Conservation (phyloP, 2,329 filamentous ascomycete species). For the Verticillium albo-atrum region DNA sequence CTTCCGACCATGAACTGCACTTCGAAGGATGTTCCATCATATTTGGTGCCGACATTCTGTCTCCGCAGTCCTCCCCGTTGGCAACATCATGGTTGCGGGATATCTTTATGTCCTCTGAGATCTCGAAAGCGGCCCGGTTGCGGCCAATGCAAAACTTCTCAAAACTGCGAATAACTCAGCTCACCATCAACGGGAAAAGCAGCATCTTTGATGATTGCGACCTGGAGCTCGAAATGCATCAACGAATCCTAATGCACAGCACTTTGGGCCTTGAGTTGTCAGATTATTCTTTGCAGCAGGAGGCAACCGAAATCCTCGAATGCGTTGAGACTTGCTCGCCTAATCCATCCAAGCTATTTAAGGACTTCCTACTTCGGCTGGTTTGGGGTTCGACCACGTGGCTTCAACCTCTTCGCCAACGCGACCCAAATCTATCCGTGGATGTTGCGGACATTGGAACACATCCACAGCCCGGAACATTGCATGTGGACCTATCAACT, state of each 20-base stretch:
- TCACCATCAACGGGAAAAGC: constrained; percentile 21
- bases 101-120: constrained; percentile 12
- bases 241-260: constrained; percentile 1
- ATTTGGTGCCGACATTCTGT: constrained; percentile 18
- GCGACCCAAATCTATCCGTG: background rate
- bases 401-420: constrained; percentile 4
- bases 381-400: constrained; percentile 4
- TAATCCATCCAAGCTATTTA: constrained; percentile 6
- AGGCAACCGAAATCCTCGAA: constrained; percentile 11
- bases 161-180: constrained; percentile 13
- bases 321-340: constrained; percentile 7
- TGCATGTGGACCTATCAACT: too few relatives aligned
- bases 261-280: constrained; percentile 7
- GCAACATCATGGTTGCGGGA: constrained; percentile 21
- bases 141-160: constrained; percentile 17
- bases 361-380: constrained; percentile 3
- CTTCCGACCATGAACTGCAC: constrained; percentile 14
- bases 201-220: constrained; percentile 21
- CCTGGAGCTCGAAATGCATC: constrained; percentile 15
- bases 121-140: constrained; percentile 14
- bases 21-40: constrained; percentile 21
- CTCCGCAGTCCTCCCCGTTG: background rate
- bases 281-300: constrained; percentile 11
- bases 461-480: too few relatives aligned
- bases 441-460: too few relatives aligned